phyloP scores from a whole-genome alignment of 495 filamentous ascomycete species.

The Daldinia concentrica region DNA sequence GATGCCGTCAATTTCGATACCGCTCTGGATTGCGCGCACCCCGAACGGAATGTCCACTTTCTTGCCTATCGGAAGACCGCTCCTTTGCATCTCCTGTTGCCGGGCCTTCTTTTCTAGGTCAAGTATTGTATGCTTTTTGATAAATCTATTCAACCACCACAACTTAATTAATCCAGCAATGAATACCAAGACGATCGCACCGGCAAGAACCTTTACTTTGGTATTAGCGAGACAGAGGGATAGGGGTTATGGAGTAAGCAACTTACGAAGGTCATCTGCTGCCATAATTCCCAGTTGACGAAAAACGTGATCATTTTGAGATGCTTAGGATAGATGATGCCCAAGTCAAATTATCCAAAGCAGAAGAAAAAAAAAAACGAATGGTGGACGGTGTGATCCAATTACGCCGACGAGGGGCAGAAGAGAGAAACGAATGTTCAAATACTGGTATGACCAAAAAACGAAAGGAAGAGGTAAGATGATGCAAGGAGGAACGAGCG shows the following conservation, averaged over 20 bases:
- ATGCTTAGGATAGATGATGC: conserved; percentile 43
- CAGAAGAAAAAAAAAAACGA: conserved; percentile 44
- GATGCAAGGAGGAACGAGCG: conserved; percentile 32
- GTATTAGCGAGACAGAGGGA: conserved; percentile 36
- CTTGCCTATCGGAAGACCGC: conserved; percentile 54
- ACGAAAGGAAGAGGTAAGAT: conserved; percentile 18
- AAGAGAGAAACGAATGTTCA: conserved; percentile 39
- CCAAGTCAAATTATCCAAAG: conserved; percentile 46
- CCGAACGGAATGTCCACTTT: conserved; percentile 83
- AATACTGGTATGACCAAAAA: conserved; percentile 22
- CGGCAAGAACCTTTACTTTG: conserved; percentile 54
- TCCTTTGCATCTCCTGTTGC: conserved; percentile 63
- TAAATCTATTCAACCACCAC: conserved; percentile 68
- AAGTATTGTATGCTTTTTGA: conserved; percentile 70
- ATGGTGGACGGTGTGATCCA: conserved; percentile 43
- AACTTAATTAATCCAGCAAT: conserved; percentile 63
- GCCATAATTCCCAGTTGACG: conserved; percentile 81
- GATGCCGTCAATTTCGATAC: conserved; percentile 86
- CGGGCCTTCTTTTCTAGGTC: conserved; percentile 71
- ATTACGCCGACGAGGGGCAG: conserved; percentile 27
- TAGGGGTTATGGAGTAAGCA: not conserved
- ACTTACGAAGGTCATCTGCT: conserved; percentile 91
- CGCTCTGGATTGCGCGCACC: conserved; percentile 85
- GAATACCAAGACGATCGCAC: conserved; percentile 62
- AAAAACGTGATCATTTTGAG: conserved; percentile 68